Base-by-base conservation (phyloP, 768 basidiomycete species). In the Sarcodon sp. region DNA sequence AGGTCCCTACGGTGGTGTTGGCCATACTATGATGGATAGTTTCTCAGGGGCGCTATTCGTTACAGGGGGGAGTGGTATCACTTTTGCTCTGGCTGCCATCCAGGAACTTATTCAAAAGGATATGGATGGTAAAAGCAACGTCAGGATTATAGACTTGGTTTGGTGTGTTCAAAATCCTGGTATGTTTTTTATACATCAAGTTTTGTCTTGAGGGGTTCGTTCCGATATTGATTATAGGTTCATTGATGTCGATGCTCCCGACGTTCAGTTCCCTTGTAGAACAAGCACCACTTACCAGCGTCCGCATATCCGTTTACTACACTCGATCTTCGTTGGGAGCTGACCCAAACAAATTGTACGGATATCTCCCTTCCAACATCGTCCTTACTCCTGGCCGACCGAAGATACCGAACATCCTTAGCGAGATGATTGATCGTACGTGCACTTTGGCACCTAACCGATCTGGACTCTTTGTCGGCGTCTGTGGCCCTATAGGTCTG, bases 11-110 rank as follows among this genome's bases (percentile, higher is more conserved):
- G 71, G 73, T 51, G 68, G 70, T 35, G 53, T 68, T 33, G 62
- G 73, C 8, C 69, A 78, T 53, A 64, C 68, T 0, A 55, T 80
- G 13, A 65, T 72, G 46, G 57, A 68, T 1, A 69, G 68, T 37
- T 80, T 71, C 63, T 72, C 76, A 0, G 69, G 71, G 0, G 71
- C 75, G 9, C 51, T 81, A 50, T 66, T 83, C 50, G 60, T 80
- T 37, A 74, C 73, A 5, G 80, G 77, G 8, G 81, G 80, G 8
- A 73, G 72, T 16, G 80, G 80, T 3, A 73, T 83, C 59, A 73
- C 80, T 0, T 77, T 76, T 54, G 66, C 68, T 3, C 66, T 80
- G 18, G 59, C 66, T 12, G 58, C 70, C n/a, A 67, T 76, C 6
- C 69, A 73, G 34, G 77, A 81, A 53, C 62, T 82, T n/a, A 56